Evolutionary conservation across 192 early-diverging fungal species (phyloP), one percentile per base, ranked within the genome.

Genomic region (Umbelopsis ramanniana): DNA sequence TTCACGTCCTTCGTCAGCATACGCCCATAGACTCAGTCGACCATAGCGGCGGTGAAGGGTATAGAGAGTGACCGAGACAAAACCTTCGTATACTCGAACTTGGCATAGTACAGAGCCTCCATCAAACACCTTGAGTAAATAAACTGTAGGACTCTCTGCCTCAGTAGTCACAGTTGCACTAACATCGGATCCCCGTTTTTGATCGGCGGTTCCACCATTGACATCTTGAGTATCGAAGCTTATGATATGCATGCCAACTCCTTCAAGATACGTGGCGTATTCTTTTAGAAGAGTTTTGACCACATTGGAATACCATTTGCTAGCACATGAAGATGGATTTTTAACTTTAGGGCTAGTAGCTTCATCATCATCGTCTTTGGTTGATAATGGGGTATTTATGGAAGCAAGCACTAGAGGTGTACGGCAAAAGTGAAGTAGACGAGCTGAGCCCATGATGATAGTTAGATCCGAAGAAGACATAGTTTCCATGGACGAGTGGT

Each of bases 31-130:
- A 52, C 68, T 55, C 3, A 83, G 68, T 38, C 77, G 73, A 17
- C 85, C 83, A 71, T 82, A 83, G 26, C 82, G 76, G 46, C 82
- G 72, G 50, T 86, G 81, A 9, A 89, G 67, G 14, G 81, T 83
- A 52, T 89, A 89, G 8, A 89, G 55, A 10, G 84, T 87, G 2
- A 87, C 86, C 35, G 83, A 84, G 1, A 87, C 83, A 75, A 89
- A 89, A 53, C 74, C 73, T n/a, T 77, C 79, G 52, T 84, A 77
- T 10, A 89, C 70, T 21, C 83, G 70, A 6, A 87, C 81, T 73
- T 89, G 86, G 47, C 84, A 87, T 53, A 89, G 83, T 47, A 89
- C 84, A 0, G 82, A 86, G n/a, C 87, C 87, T 6, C 79, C 84
- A 54, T 86, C 80, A n/a, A 87, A 79, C 2, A 79, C 79, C 33